Percentiles rank a stretch among this genome's conserved stretches.
Evolutionary conservation across 2,329 filamentous ascomycete species (phyloP).

Genomic region (Teratosphaeriaceae sp.): DNA sequence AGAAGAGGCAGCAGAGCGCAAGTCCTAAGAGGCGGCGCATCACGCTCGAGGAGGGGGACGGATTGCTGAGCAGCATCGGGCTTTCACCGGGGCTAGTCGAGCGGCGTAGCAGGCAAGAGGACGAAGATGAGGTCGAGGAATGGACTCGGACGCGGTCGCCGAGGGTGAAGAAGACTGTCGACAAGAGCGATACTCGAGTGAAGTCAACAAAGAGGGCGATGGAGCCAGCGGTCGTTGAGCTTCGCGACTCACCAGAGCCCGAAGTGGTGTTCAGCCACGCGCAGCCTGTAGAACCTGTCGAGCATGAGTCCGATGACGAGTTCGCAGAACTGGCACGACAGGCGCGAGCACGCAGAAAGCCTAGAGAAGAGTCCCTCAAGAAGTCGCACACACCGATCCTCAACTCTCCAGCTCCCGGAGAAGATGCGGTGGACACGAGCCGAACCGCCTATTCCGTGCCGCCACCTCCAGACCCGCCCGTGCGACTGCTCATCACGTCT

Average conservation of each 20-base stretch:
- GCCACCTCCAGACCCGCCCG: constrained; percentile 40
- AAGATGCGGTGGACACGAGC: constrained; percentile 5
- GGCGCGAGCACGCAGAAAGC: constrained; percentile 34
- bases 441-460: constrained; percentile 11
- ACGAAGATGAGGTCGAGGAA: constrained; percentile 32
- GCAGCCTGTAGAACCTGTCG: constrained; percentile 8
- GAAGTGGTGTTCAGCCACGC: constrained; percentile 10
- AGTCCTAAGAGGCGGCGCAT: constrained; percentile 26
- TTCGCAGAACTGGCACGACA: constrained; percentile 35
- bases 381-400: constrained; percentile 12
- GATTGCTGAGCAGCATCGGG: constrained; percentile 15
- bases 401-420: constrained; percentile 8
- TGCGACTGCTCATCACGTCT: constrained; percentile 64
- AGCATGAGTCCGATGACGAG: constrained; percentile 37
- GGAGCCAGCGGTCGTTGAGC: constrained; percentile 8
- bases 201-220: constrained; percentile 7
- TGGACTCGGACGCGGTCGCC: constrained; percentile 19
- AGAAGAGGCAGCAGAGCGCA: constrained; percentile 6
- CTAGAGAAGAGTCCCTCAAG: constrained; percentile 15
- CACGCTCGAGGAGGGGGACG: constrained; percentile 18
- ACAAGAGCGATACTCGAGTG: constrained; percentile 4
- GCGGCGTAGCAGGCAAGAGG: constrained; percentile 10
- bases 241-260: constrained; percentile 10
- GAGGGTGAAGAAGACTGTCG: constrained; percentile 9
- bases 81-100: constrained; percentile 8